Evolutionary conservation across 805 yeast genomes (phyloP).

Genomic region (Yamadazyma tumulicola): DNA sequence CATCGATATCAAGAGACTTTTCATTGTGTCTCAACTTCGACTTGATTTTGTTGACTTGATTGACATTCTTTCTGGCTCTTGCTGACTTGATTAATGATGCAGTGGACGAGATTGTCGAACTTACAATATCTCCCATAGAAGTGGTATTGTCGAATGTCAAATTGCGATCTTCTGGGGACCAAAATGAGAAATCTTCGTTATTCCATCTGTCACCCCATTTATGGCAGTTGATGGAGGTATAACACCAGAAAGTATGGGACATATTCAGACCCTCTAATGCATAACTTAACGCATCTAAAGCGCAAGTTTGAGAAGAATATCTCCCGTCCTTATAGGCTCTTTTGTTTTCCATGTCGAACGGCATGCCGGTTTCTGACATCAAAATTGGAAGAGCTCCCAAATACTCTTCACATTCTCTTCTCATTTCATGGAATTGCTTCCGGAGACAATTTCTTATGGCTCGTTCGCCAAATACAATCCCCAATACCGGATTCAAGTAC

Average conservation of each 20-base stretch:
- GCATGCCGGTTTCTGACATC: slow-evolving; percentile 96
- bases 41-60: slow-evolving; percentile 9
- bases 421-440: slow-evolving; percentile 65
- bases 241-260: slow-evolving; percentile 84
- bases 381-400: slow-evolving; percentile 74
- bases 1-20: slow-evolving; percentile 5
- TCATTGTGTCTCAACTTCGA: slow-evolving; percentile 9
- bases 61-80: slow-evolving; percentile 8
- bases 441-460: slow-evolving; percentile 71
- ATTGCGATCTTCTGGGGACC: slow-evolving; percentile 62
- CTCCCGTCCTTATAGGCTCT: slow-evolving; percentile 63
- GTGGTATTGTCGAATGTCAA: slow-evolving; percentile 15
- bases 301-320: slow-evolving; percentile 71
- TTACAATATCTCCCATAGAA: slow-evolving; percentile 9
- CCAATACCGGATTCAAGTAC: slow-evolving; percentile 68
- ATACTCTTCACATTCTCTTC: slow-evolving; percentile 54
- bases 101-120: slow-evolving; percentile 12
- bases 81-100: slow-evolving; percentile 8
- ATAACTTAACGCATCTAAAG: slow-evolving; percentile 75
- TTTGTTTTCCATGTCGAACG: slow-evolving; percentile 89
- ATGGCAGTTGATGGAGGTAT: slow-evolving; percentile 69
- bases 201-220: slow-evolving; percentile 92
- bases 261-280: slow-evolving; percentile 75
- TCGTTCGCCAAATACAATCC: slow-evolving; percentile 77
- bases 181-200: slow-evolving; percentile 88